Evolutionary conservation across 208 protist genomes (phyloP).

Genomic region (Acanthamoeba lenticulata): DNA sequence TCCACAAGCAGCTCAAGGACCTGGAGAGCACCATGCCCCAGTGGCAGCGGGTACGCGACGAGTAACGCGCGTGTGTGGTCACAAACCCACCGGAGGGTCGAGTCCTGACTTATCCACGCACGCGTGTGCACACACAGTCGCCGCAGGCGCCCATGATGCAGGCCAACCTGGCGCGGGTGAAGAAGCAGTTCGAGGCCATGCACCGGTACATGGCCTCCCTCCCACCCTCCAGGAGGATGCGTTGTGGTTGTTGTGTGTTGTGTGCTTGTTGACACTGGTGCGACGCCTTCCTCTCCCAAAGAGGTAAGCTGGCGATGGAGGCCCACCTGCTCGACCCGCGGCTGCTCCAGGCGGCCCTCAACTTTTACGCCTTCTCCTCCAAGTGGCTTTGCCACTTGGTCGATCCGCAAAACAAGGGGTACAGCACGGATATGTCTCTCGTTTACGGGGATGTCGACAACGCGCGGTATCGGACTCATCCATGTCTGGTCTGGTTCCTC

Average conservation of each 20-base stretch:
- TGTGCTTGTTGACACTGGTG: too few species aligned
- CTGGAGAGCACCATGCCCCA: constrained; percentile 49
- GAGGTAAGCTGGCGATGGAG: constrained; percentile 35
- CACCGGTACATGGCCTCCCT: neutral
- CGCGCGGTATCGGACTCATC: neutral
- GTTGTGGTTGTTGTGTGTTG: neutral
- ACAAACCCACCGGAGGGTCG: neutral
- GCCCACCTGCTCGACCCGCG: constrained; percentile 28
- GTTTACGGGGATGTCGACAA: neutral
- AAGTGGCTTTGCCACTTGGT: constrained; percentile 54
- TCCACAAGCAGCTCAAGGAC: constrained; percentile 34
- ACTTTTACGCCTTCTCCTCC: constrained; percentile 63
- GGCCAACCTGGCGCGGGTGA: constrained; percentile 13
- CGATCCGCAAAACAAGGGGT: constrained; percentile 40
- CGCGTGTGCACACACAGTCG: neutral
- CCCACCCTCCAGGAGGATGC: neutral
- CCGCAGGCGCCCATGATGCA: constrained; percentile 39
- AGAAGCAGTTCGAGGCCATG: constrained; percentile 18
- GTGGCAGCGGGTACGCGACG: constrained; percentile 36
- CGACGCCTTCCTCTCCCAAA: neutral
- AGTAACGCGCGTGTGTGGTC: neutral
- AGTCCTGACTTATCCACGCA: neutral
- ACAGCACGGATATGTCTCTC: neutral
- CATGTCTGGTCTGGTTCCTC: too few species aligned
- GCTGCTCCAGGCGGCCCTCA: constrained; percentile 25